These are phyloP conservation scores for Diplodia scrobiculata DNA, from an alignment of 2,329 filamentous ascomycete genomes.

Conservation along the genomic window DNA sequence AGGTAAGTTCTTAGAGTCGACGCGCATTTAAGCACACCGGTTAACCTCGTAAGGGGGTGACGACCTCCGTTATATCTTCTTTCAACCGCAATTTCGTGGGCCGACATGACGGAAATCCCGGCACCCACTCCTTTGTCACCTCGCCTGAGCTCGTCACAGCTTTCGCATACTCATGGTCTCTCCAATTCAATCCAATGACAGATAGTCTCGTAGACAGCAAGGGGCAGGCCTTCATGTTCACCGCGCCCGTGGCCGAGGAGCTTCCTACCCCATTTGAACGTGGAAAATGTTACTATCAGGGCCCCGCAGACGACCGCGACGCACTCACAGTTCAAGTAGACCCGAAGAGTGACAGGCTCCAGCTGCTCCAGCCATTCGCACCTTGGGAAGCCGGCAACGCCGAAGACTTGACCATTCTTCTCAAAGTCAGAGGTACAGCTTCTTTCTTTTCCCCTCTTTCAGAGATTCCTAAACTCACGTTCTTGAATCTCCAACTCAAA, in stretches of 20 bases:
- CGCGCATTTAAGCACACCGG: not conserved
- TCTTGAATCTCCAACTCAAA: not conserved
- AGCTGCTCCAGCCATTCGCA: constrained; percentile 33
- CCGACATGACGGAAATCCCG: constrained; percentile 46
- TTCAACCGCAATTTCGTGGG: constrained; percentile 47
- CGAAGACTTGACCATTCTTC: constrained; percentile 36
- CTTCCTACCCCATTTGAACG: constrained; percentile 36
- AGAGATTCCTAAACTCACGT: not conserved
- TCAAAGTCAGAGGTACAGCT: constrained; percentile 37
- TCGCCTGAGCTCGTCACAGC: constrained; percentile 53
- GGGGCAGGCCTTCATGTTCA: constrained; percentile 35
- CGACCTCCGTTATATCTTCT: constrained; percentile 43
- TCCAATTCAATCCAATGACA: constrained; percentile 38
- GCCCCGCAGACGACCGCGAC: constrained; percentile 32
- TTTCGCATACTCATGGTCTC: constrained; percentile 34
- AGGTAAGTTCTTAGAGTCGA: not conserved
- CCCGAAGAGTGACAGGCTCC: constrained; percentile 37
- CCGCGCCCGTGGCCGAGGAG: constrained; percentile 35
- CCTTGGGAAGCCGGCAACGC: constrained; percentile 37
- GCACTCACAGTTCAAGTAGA: constrained; percentile 37
- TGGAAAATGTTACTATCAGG: constrained; percentile 37
- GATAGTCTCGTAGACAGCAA: constrained; percentile 31
- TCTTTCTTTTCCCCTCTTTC: too few species aligned
- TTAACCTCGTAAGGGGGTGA: constrained; percentile 33
- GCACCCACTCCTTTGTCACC: constrained; percentile 54